Percentiles rank a stretch among this genome's conserved stretches.
phyloP scores from a whole-genome alignment of 805 yeast genomes.

The Nakazawaea wyomingensis region DNA sequence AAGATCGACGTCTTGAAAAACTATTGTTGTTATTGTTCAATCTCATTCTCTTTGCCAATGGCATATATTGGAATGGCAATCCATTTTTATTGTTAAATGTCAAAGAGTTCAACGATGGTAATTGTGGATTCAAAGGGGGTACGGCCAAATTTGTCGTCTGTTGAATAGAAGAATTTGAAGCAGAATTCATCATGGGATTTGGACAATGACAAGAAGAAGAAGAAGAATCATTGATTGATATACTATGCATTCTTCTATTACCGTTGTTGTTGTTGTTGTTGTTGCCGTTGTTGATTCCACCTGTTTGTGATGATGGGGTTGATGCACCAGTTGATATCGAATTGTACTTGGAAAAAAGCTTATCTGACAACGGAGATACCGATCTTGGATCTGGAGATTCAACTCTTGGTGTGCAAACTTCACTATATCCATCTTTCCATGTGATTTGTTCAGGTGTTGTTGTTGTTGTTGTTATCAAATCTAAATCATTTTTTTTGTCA shows the following conservation, averaged over 20 bases:
- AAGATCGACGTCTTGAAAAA: slow-evolving; percentile 45
- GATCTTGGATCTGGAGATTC: slow-evolving; percentile 1
- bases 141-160: slow-evolving; percentile 15
- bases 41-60: slow-evolving; percentile 49
- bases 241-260: too few species aligned
- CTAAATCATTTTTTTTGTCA: too few species aligned
- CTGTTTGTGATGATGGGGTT: background rate
- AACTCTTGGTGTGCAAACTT: background rate
- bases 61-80: slow-evolving; percentile 48
- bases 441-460: background rate
- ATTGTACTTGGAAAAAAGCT: background rate
- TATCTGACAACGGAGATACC: slow-evolving; percentile 5
- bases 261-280: too few species aligned
- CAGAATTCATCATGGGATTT: too few species aligned
- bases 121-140: slow-evolving; percentile 37
- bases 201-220: too few species aligned
- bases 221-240: too few species aligned
- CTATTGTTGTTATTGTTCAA: slow-evolving; percentile 39
- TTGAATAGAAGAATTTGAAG: too few species aligned
- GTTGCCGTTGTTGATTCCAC: too few species aligned
- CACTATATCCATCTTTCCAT: background rate
- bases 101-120: slow-evolving; percentile 30
- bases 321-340: background rate
- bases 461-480: too few species aligned
- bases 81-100: slow-evolving; percentile 20